phyloP scores from a whole-genome alignment of 176 grass and related monocot species.

The Stipa capillata region DNA sequence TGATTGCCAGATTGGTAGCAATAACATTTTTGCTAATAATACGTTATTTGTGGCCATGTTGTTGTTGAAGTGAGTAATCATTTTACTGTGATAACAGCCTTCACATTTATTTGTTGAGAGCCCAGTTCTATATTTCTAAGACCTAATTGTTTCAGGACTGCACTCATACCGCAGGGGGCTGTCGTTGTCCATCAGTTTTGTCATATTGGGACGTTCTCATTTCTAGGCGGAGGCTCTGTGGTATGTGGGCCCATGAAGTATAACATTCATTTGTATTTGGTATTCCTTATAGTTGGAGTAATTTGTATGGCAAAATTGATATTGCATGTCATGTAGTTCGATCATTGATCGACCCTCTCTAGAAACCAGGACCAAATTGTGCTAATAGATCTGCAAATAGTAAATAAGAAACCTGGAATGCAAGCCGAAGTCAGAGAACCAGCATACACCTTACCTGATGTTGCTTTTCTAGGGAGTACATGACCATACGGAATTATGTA shows the following conservation, averaged over 20 bases:
- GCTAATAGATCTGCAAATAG: not conserved
- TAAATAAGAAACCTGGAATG: not conserved
- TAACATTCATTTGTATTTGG: not conserved
- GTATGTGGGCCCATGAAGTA: constrained; percentile 27
- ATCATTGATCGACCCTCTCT: not conserved
- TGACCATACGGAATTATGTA: not conserved
- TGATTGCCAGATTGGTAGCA: constrained; percentile 86
- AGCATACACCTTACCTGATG: not conserved
- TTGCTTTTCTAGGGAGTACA: not conserved
- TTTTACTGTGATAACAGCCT: constrained; percentile 15
- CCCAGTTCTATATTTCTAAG: not conserved
- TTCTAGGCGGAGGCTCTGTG: constrained; percentile 77
- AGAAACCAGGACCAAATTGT: not conserved
- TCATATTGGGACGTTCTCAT: constrained; percentile 80
- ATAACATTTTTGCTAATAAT: constrained; percentile 93
- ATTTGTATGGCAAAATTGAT: not conserved
- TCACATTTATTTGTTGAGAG: not conserved
- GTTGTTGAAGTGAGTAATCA: constrained; percentile 70
- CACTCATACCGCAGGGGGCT: constrained; percentile 63
- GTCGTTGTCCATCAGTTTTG: constrained; percentile 92
- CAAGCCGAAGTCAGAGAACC: not conserved
- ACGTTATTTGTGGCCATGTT: constrained; percentile 74
- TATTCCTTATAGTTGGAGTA: not conserved
- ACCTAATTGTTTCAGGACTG: constrained; percentile 41
- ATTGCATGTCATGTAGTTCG: not conserved